Base-by-base conservation (phyloP, 208 protist species). In the Acanthamoeba sp. region DNA sequence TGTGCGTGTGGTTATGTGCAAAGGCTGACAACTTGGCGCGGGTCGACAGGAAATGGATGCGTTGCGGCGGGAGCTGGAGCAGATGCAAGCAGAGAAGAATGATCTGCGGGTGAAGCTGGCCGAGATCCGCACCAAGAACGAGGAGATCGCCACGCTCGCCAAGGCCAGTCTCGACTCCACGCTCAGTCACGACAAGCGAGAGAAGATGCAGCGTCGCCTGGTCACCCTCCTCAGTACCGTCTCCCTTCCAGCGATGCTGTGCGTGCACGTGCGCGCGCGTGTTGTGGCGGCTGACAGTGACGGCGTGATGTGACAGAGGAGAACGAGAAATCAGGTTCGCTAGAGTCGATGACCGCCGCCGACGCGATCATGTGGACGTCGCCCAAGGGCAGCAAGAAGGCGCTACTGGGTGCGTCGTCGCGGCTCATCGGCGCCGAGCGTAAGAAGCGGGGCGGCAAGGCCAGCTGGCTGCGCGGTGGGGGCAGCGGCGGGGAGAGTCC, bases 111-210 rank as follows among this genome's bases (percentile, higher is more conserved):
- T 82, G 12, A 82, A 82, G 27, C n/a, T 82, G 38, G 73, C 38
- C 73, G 73, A 82, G 73, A 82, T 48, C 40, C 73, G 73, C 27
- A 50, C 73, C 38, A 82, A 82, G 73, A 82, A 82, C 40, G 73
- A 82, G 38, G 73, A 82, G 40, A 82, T 82, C 18, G 73, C 73
- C 73, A 82, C 73, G 38, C 73, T 82, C 20, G 73, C 73, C 73
- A 82, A 82, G 73, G 32, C 73, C 73, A 34, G 36, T 22, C 34
- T 82, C 73, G 38, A 82, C 20, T 14, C 73, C 24, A 10, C 10
- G 16, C 73, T 82, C 38, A 82, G 73, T 38, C 27, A 40, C 73
- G 38, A 48, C 73, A 82, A 82, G 73, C 34, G 73, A 40, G 73
- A 82, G 73, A 82, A 82, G 73, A 29, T 82, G 36, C 34, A 48